Percentiles rank a stretch among this genome's conserved stretches.
phyloP scores from a whole-genome alignment of 2,329 filamentous ascomycete species.

The Hymenoscyphus occultus region DNA sequence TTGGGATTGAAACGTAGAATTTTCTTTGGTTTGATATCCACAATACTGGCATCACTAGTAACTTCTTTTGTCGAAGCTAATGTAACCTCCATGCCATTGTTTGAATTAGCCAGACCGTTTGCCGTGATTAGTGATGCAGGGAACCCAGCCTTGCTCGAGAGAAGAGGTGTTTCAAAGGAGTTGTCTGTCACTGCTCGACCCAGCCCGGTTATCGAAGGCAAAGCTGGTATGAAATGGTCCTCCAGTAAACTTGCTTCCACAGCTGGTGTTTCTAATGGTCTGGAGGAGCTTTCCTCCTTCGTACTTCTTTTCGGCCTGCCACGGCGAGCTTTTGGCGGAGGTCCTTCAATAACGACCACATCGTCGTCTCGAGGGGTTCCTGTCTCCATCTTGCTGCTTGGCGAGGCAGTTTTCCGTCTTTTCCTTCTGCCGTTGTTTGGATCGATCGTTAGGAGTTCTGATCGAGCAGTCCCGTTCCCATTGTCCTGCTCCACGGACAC shows the following conservation, averaged over 20 bases:
- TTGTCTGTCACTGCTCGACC: not conserved
- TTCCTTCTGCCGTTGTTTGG: conserved; percentile 41
- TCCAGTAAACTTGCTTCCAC: not conserved
- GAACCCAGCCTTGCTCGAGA: not conserved
- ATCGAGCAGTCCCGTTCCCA: conserved; percentile 8
- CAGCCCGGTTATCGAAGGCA: not conserved
- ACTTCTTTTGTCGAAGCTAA: not conserved
- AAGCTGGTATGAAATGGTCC: too few species aligned
- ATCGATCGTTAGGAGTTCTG: conserved; percentile 33
- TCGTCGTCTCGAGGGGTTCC: conserved; percentile 12
- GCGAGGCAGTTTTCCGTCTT: conserved; percentile 42
- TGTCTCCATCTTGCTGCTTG: conserved; percentile 22
- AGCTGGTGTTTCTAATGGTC: not conserved
- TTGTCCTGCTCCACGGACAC: not conserved
- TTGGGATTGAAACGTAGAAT: conserved; percentile 56
- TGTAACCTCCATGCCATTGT: not conserved
- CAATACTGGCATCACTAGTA: not conserved
- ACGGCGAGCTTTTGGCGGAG: not conserved
- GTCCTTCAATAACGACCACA: not conserved
- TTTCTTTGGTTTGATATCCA: conserved; percentile 43
- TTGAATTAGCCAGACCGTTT: not conserved
- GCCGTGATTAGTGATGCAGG: not conserved
- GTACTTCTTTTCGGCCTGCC: not conserved
- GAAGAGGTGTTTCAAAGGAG: not conserved
- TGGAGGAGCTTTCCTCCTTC: not conserved